These are phyloP conservation scores for Chaetothyriales sp. DNA, from an alignment of 2,329 filamentous ascomycete genomes.

Conservation along the genomic window DNA sequence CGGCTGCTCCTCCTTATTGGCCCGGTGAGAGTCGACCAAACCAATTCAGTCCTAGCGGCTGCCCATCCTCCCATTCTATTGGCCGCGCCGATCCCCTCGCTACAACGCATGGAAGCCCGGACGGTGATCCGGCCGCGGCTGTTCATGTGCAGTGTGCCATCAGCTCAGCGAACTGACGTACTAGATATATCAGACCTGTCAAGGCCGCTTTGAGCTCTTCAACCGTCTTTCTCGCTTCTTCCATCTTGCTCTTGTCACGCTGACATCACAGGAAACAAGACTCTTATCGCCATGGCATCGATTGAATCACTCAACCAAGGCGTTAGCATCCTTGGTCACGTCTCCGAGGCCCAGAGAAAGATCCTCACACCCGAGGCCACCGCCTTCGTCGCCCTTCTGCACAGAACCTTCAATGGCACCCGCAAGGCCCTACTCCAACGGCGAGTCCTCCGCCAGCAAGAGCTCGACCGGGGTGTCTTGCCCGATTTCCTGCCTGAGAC, in stretches of 20 bases:
- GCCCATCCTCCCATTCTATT: not conserved
- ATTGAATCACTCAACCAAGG: slow-evolving; percentile 69
- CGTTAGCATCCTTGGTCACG: slow-evolving; percentile 66
- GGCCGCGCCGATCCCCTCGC: not conserved
- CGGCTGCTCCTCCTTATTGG: not conserved
- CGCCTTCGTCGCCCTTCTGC: slow-evolving; percentile 83
- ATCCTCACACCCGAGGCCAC: slow-evolving; percentile 83
- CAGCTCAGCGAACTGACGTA: not conserved
- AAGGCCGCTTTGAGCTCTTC: not conserved
- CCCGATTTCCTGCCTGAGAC: slow-evolving; percentile 95
- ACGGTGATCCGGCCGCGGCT: slow-evolving; percentile 3
- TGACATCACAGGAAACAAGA: not conserved
- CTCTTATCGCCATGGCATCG: slow-evolving; percentile 44
- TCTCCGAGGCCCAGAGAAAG: slow-evolving; percentile 69
- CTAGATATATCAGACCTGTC: not conserved
- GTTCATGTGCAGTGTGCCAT: slow-evolving; percentile 1
- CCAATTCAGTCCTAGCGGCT: not conserved
- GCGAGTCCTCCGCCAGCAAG: slow-evolving; percentile 70
- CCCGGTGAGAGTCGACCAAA: not conserved
- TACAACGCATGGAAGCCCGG: not conserved
- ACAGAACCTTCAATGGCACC: slow-evolving; percentile 82
- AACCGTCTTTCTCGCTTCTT: not conserved
- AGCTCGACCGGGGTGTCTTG: slow-evolving; percentile 76
- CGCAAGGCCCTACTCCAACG: slow-evolving; percentile 81
- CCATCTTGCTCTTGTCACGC: not conserved